Evolutionary conservation across 495 filamentous ascomycete genomes (phyloP), one percentile per base, ranked within the genome.

Genomic region (Penicillium diatomitis): DNA sequence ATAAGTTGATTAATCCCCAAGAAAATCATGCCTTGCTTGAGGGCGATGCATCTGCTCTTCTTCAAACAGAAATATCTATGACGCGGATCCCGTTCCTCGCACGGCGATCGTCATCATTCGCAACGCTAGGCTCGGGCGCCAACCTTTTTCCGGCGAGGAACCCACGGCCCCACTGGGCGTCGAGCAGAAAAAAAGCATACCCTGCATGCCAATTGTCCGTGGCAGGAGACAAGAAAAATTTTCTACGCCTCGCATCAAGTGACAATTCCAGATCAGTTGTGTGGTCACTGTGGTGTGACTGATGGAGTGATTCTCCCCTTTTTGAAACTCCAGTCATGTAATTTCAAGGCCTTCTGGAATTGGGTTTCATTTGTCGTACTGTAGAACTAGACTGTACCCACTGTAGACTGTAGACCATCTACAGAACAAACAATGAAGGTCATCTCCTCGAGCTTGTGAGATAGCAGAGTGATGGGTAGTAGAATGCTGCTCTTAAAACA

Each of bases 161-260:
- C 41, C 46, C 36, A 56, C 47, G 40, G 57, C 49, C 60, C 60
- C 60, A 62, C 58, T 28, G 7, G 6, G 12, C 39, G 8, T 35
- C 37, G 42, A 8, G 44, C 53, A 51, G 54, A 52, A 44, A 46
- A 51, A 20, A 20, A 20, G 20, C 2, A 20, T 20, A 20, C 20
- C 20, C 20, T 20, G 20, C 20, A 20, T 20, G 20, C 20, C 20
- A 20, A 20, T 20, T 41, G 53, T 52, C 41, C 53, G 36, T 48
- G 41, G 5, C 30, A 8, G 28, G 28, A 12, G 12, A 8, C n/a
- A 32, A 48, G 11, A 5, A 5, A 8, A 9, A 44, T 32, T 6
- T 32, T 30, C 40, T 44, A 3, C 32, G 47, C 44, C 38, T 49
- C 47, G 20, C 20, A 20, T 20, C 20, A 20, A 38, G 27, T 30